Evolutionary conservation across 768 basidiomycete genomes (phyloP).

Genomic region (Leccinum disarticulatum): DNA sequence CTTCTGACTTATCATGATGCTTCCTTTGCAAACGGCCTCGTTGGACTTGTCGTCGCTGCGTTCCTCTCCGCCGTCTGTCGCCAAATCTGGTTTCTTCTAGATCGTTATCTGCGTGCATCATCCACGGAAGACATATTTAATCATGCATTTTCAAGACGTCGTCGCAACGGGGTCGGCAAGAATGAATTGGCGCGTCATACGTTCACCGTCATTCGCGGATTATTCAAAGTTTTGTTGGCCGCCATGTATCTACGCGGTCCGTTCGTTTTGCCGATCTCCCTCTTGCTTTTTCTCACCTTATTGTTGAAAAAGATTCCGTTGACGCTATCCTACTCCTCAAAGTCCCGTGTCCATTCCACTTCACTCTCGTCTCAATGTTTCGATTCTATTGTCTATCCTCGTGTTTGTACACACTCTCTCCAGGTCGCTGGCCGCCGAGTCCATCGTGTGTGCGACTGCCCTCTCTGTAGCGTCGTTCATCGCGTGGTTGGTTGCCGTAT

Average conservation of each 20-base stretch:
- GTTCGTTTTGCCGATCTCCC: slow-evolving; percentile 26
- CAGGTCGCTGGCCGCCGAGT: slow-evolving; percentile 54
- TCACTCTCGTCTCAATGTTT: slow-evolving; percentile 40
- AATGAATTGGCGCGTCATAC: slow-evolving; percentile 43
- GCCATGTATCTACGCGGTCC: slow-evolving; percentile 66
- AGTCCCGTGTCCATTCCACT: slow-evolving; percentile 36
- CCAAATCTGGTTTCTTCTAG: slow-evolving; percentile 76
- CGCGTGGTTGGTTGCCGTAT: slow-evolving; percentile 56
- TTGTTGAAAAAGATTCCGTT: slow-evolving; percentile 47
- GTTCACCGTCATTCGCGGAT: slow-evolving; percentile 45
- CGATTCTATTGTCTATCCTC: slow-evolving; percentile 41
- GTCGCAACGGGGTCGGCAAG: slow-evolving; percentile 45
- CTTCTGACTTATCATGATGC: slow-evolving; percentile 45
- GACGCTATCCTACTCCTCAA: slow-evolving; percentile 48
- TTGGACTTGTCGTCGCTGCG: slow-evolving; percentile 53
- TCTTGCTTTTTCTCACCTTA: slow-evolving; percentile 12
- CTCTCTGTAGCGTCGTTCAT: slow-evolving; percentile 59
- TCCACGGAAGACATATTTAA: slow-evolving; percentile 67
- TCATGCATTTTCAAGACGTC: slow-evolving; percentile 56
- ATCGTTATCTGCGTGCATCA: slow-evolving; percentile 63
- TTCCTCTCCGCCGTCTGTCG: slow-evolving; percentile 57
- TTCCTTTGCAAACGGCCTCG: slow-evolving; percentile 50
- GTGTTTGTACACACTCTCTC: slow-evolving; percentile 54
- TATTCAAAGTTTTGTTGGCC: slow-evolving; percentile 50
- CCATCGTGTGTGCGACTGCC: slow-evolving; percentile 55